phyloP scores from a whole-genome alignment of 192 early-diverging fungal species.

The Rhizoclosmatium globosum region DNA sequence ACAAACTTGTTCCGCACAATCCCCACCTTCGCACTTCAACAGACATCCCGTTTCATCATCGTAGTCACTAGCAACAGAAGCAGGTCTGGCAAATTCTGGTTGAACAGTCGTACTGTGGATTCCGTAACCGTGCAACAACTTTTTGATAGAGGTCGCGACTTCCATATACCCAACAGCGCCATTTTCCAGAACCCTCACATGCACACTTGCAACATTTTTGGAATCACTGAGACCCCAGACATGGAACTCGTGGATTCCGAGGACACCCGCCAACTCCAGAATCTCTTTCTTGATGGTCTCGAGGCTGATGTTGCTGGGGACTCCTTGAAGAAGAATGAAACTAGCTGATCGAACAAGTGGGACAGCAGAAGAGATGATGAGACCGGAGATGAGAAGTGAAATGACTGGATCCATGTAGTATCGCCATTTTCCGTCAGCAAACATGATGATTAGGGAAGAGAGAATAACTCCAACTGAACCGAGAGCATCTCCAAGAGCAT shows the following conservation, averaged over 20 bases:
- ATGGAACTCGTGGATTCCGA: slow-evolving; percentile 89
- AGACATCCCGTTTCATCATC: neutral
- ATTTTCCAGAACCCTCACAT: slow-evolving; percentile 46
- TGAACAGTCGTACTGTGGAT: slow-evolving; percentile 74
- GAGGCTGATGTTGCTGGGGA: neutral
- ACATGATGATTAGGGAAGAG: slow-evolving; percentile 79
- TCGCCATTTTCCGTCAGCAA: slow-evolving; percentile 67
- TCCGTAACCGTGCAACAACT: slow-evolving; percentile 74
- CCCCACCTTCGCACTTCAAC: slow-evolving; percentile 19
- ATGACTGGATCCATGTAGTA: slow-evolving; percentile 88
- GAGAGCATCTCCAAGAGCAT: slow-evolving; percentile 90
- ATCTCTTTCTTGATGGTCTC: neutral
- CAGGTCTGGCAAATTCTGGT: neutral
- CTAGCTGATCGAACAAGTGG: slow-evolving; percentile 76
- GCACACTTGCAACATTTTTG: slow-evolving; percentile 84
- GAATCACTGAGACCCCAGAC: slow-evolving; percentile 91
- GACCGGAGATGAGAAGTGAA: slow-evolving; percentile 68
- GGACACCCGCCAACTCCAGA: neutral
- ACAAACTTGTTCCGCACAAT: slow-evolving; percentile 13
- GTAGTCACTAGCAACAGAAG: neutral
- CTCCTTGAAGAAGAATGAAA: slow-evolving; percentile 84
- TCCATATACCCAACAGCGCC: slow-evolving; percentile 63
- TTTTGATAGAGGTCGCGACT: slow-evolving; percentile 75
- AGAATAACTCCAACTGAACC: slow-evolving; percentile 89
- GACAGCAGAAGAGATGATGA: slow-evolving; percentile 67